Conservation (phyloP, 306 rosid species). For the Gastrolobium villosum region DNA sequence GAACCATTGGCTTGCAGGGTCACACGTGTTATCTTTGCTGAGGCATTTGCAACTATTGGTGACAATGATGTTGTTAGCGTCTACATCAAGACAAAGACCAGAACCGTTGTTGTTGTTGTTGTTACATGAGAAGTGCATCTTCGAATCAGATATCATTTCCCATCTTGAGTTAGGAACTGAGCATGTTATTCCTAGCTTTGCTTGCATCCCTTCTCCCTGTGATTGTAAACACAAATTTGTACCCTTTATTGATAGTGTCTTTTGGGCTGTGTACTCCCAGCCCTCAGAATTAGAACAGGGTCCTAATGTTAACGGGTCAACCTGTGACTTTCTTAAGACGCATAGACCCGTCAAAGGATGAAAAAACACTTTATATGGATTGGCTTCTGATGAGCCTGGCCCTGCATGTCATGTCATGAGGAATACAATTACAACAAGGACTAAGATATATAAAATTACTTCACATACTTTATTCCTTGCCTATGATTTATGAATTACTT, state of each 20-base stretch:
- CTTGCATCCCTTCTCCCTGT: slow-evolving; percentile 51
- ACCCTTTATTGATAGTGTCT: slow-evolving; percentile 61
- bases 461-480: neutral
- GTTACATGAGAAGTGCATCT: slow-evolving; percentile 64
- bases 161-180: slow-evolving; percentile 55
- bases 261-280: slow-evolving; percentile 67
- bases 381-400: slow-evolving; percentile 55
- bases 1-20: slow-evolving; percentile 88
- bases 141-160: slow-evolving; percentile 76
- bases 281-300: slow-evolving; percentile 66
- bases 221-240: slow-evolving; percentile 78
- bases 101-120: slow-evolving; percentile 39
- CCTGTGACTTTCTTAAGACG: slow-evolving; percentile 49
- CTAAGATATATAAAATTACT: neutral
- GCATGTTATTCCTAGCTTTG: slow-evolving; percentile 60
- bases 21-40: slow-evolving; percentile 57
- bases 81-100: slow-evolving; percentile 71
- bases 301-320: slow-evolving; percentile 64
- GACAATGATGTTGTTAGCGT: slow-evolving; percentile 61
- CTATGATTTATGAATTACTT: neutral
- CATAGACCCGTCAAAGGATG: slow-evolving; percentile 81
- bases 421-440: neutral
- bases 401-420: slow-evolving; percentile 55
- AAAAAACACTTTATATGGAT: slow-evolving; percentile 60
- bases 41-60: slow-evolving; percentile 79